Conservation (phyloP, 2,329 filamentous ascomycete species). For the Colletotrichum sp. region DNA sequence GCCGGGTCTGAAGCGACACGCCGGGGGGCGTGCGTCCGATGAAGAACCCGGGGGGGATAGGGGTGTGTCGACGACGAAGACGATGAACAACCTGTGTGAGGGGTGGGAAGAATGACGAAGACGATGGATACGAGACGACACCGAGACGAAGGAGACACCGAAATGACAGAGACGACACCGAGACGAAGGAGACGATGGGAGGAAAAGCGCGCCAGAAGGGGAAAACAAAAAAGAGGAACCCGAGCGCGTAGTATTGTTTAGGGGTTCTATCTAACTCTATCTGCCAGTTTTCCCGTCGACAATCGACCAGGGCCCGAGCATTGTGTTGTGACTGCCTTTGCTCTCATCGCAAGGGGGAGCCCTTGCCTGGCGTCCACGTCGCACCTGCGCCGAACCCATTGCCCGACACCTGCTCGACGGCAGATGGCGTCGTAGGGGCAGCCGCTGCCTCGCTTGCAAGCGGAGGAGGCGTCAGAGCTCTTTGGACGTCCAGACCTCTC, state of each 20-base stretch:
- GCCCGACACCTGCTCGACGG: slow-evolving; percentile 36
- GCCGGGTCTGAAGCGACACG: background rate
- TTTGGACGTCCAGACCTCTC: slow-evolving; percentile 47
- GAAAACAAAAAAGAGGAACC: background rate
- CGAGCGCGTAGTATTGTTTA: background rate
- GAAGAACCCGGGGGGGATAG: background rate
- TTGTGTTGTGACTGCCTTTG: background rate
- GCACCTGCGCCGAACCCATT: slow-evolving; percentile 42
- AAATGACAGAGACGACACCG: background rate
- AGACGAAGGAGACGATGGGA: background rate
- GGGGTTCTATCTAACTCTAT: background rate
- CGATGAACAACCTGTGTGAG: background rate
- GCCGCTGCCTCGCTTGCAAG: slow-evolving; percentile 40
- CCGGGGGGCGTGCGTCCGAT: background rate
- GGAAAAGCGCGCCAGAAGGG: background rate
- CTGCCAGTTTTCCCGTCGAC: background rate
- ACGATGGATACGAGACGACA: background rate
- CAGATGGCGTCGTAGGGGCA: slow-evolving; percentile 50
- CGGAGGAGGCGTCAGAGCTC: slow-evolving; percentile 59
- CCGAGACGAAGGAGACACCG: no score
- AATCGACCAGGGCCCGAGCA: background rate
- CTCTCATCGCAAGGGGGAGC: slow-evolving; percentile 10
- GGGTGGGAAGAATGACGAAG: background rate
- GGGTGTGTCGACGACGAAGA: background rate
- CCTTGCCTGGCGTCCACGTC: slow-evolving; percentile 53